Evolutionary conservation across 2,329 filamentous ascomycete genomes (phyloP), one percentile per base, ranked within the genome.

Genomic region (Biscogniauxia sp.): DNA sequence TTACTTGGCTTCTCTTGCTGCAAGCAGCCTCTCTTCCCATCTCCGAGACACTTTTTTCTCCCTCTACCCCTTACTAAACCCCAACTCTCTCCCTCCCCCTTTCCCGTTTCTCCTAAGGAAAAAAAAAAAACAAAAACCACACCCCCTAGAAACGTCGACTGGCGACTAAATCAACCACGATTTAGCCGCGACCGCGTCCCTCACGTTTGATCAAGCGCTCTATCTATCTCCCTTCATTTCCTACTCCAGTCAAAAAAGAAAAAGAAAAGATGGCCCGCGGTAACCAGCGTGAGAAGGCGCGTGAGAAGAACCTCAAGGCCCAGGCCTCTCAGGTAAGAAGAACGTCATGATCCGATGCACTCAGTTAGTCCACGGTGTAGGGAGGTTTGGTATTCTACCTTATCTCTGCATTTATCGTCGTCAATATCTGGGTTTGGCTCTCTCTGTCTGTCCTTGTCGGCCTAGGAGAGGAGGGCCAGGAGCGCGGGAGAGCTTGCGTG

Each of bases 201-300:
- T 56, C 61, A 64, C 65, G 69, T 72, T 70, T 72, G 64, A 69
- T 64, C 64, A 71, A 71, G 69, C 69, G 68, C 67, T 62, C 58
- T 55, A 51, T 56, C 52, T 54, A 60, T 54, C 58, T 53, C 28
- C 37, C 45, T 54, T 32, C 23, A 32, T 19, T 32, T 55, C 17
- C 53, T 55, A 32, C 28, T 55, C n/a, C 11, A 32, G 32, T 50
- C 11, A 51, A 70, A 62, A 66, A 23, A 23, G 5, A 23, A 23
- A 23, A 23, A 23, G 23, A 23, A 23, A 23, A 23, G 2, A 98
- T 98, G 94, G 88, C 94, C 69, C 92, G 94, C 77, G 94, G 94
- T 69, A 98, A 98, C 78, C 94, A 98, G 83, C 90, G 94, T 73
- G 93, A 98, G 66, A 93, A 94, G 82, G 90, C 91, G 71, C 90